phyloP scores from a whole-genome alignment of 2,329 filamentous ascomycete genomes.

The Eutypa lata region DNA sequence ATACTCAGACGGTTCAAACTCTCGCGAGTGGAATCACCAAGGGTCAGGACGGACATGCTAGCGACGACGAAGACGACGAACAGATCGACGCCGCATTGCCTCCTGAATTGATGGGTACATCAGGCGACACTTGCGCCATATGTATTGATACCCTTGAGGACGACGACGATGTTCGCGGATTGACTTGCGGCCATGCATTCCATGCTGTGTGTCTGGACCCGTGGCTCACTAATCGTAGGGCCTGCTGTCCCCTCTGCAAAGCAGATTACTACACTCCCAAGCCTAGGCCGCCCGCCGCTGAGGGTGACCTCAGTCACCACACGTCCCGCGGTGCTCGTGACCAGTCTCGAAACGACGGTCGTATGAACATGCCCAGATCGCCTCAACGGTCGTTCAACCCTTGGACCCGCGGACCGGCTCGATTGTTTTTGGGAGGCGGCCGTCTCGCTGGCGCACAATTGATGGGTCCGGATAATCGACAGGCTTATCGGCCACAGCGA shows the following conservation, averaged over 20 bases:
- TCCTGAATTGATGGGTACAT: slow-evolving; percentile 74
- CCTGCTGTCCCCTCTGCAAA: slow-evolving; percentile 96
- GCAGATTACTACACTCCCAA: slow-evolving; percentile 97
- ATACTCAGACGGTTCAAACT: slow-evolving; percentile 16
- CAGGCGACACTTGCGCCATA: slow-evolving; percentile 92
- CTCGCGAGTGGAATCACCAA: slow-evolving; percentile 21
- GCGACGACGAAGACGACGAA: slow-evolving; percentile 67
- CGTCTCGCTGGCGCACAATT: slow-evolving; percentile 17
- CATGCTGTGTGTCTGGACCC: slow-evolving; percentile 94
- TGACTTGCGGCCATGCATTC: slow-evolving; percentile 97
- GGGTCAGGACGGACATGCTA: slow-evolving; percentile 20
- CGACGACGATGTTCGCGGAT: slow-evolving; percentile 88
- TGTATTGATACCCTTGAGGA: slow-evolving; percentile 94
- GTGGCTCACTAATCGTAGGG: slow-evolving; percentile 90
- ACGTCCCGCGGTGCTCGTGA: slow-evolving; percentile 23
- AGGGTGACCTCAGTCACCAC: slow-evolving; percentile 34
- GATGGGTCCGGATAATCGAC: slow-evolving; percentile 8
- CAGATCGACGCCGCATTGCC: slow-evolving; percentile 81
- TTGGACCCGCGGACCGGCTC: slow-evolving; percentile 30
- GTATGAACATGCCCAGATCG: slow-evolving; percentile 46
- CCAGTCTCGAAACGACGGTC: slow-evolving; percentile 36
- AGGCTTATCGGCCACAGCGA: slow-evolving; percentile 9
- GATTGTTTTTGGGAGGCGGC: slow-evolving; percentile 11
- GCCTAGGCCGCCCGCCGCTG: slow-evolving; percentile 59
- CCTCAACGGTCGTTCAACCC: slow-evolving; percentile 36